Evolutionary conservation across 2,329 filamentous ascomycete species (phyloP).

Genomic region (Penicillium psychrosexuale): DNA sequence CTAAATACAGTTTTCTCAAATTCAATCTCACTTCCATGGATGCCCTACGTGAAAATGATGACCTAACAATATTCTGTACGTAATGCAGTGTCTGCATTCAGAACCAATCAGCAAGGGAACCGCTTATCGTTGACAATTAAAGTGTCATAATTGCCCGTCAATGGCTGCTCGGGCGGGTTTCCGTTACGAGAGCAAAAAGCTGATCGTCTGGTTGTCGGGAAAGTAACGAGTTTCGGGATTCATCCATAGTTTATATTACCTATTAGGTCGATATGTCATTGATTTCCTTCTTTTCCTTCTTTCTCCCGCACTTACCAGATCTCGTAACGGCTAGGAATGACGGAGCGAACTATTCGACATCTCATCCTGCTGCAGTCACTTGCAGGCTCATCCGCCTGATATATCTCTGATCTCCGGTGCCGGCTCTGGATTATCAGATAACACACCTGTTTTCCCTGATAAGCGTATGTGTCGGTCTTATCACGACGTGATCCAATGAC

Average conservation of each 20-base stretch:
- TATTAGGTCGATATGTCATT: conserved; percentile 18
- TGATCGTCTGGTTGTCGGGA: conserved; percentile 19
- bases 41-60: neutral
- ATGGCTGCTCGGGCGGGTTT: conserved; percentile 5
- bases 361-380: conserved; percentile 31
- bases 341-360: conserved; percentile 29
- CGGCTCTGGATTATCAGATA: neutral
- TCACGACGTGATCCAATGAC: conserved; percentile 16
- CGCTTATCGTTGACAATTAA: conserved; percentile 34
- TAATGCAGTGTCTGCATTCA: conserved; percentile 29
- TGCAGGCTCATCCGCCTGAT: conserved; percentile 20
- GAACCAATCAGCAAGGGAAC: conserved; percentile 29
- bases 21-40: too few species aligned
- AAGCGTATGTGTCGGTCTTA: conserved; percentile 18
- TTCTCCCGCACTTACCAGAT: neutral
- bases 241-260: neutral
- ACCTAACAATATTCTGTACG: conserved; percentile 27
- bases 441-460: neutral
- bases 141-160: conserved; percentile 18
- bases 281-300: neutral
- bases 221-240: neutral
- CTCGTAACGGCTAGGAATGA: conserved; percentile 24
- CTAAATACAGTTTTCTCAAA: too few species aligned
- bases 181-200: conserved; percentile 26
- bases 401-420: conserved; percentile 5